Base-by-base conservation (phyloP, 148 eudicot species). In the Tetragonia tetragonoides region DNA sequence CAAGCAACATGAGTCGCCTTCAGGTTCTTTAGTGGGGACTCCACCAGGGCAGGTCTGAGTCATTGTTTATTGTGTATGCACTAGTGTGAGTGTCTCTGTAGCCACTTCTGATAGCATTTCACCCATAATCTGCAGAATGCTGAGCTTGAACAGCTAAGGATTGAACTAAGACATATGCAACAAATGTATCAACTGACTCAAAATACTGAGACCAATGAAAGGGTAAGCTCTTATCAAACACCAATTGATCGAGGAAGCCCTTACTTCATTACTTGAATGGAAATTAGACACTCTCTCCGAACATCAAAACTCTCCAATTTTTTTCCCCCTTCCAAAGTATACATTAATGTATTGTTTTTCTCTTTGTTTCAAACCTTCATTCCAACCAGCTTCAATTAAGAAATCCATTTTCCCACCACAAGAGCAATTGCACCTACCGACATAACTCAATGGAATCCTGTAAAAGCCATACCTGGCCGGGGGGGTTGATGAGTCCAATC, bases 171-270 rank as follows among this genome's bases (percentile, higher is more conserved):
- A 83, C 93, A 87, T 75, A 59, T 86, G 40, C 85, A 86, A 70
- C 90, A 88, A 85, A 89, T 91, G 97, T 89, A 93, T 84, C 87
- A 93, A 66, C 78, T 89, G 63, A 91, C 97, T 70, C 90, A 91
- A 75, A 85, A 81, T 79, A 93, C 81, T 80, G 89, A 90, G 77
- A 91, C 94, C 75, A 88, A 93, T 77, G 83, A 89, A 66, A 87
- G 88, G 97, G 99, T 94, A 86, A 71, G 64, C 63, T 54, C 65
- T 20, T 23, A 10, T 12, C 47, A n/a, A 51, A 20, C 37, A 24
- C 34, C 75, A 60, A 44, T 18, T 47, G 38, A 34, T 75, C 47
- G 40, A 23, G n/a, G 17, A 56, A 56, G 60, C 17, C n/a, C 4
- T 54, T 51, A 42, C 7, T 10, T 49, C 34, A 49, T 49, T 49